Evolutionary conservation across 352 stramenopile genomes (phyloP).

Genomic region (Globisporangium nunn): DNA sequence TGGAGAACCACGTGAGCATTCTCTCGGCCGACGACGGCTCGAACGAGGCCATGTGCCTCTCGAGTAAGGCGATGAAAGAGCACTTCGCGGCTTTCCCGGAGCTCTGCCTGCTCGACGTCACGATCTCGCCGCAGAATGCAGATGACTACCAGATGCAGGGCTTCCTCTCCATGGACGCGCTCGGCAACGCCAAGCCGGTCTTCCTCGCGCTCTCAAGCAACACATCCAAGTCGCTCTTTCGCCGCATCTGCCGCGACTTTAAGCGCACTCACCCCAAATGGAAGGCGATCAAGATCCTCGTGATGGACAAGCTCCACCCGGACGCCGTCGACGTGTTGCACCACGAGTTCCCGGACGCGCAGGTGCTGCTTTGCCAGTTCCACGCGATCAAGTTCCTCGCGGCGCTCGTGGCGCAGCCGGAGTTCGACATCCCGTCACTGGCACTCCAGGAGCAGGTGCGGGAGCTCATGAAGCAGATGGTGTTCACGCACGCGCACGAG

Average conservation of each 20-base stretch:
- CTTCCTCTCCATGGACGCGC: conserved; percentile 61
- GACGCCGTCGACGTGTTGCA: conserved; percentile 46
- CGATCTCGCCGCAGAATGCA: conserved; percentile 23
- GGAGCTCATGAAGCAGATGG: conserved; percentile 49
- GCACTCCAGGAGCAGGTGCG: conserved; percentile 37
- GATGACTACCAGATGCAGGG: conserved; percentile 49
- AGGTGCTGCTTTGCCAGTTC: conserved; percentile 57
- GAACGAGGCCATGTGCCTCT: conserved; percentile 64
- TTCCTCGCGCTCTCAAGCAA: conserved; percentile 49
- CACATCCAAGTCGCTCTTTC: conserved; percentile 39
- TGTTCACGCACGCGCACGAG: conserved; percentile 45
- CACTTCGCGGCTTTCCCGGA: conserved; percentile 60
- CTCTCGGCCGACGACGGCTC: conserved; percentile 61
- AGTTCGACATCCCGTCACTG: conserved; percentile 29
- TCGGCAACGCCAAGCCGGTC: conserved; percentile 59
- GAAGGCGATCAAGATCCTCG: conserved; percentile 50
- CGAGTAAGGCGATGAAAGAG: conserved; percentile 70
- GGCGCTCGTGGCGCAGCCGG: conserved; percentile 30
- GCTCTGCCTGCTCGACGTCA: conserved; percentile 48
- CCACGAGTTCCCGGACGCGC: conserved; percentile 50
- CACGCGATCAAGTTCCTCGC: conserved; percentile 65
- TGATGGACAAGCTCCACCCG: conserved; percentile 54
- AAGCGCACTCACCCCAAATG: conserved; percentile 66
- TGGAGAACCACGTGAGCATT: conserved; percentile 75
- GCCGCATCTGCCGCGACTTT: conserved; percentile 62